Evolutionary conservation across 2,329 filamentous ascomycete species (phyloP), one percentile per base, ranked within the genome.

Genomic region (Talaromyces sp.): DNA sequence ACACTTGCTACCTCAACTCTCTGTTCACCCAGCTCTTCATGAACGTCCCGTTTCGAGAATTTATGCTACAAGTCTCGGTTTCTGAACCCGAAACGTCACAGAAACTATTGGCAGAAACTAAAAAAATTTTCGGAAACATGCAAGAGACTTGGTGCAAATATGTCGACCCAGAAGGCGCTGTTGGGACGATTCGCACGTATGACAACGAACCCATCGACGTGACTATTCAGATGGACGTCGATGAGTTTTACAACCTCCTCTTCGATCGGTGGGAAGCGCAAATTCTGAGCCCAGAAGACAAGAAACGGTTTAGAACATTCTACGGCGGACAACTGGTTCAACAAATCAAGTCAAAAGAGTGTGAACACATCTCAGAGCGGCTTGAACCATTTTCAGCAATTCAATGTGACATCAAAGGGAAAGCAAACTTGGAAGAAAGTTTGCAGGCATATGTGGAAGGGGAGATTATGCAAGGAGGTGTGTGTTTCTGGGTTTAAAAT

Each of bases 1-100:
- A 97, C 72, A 98, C 96, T 0, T 99, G 95, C 76, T 99, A 99
- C 72, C 84, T 98, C 71, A 99, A 99, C 73, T 98, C 95, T 0
- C 80, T 99, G 0, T 83, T 98, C 63, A 93, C 92, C 0, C 95
- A 99, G 71, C 84, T 99, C 0, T 99, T 93, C 79, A 98, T 97
- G 92, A 98, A 99, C 71, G 78, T 90, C 17, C 83, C 86, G 7
- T 98, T 99, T 70, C 88, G 95, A 19, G 83, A 85, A 17, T 96
- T 98, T 73, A 90, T 99, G 67, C 81, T 98, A 63, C 75, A 81
- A 61, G 80, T 85, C n/a, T 75, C 81, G 9, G 78, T 91, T 27
- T 73, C 80, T 15, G 85, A 89, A 64, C 75, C 78, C 0, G 74
- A 78, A 13, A 75, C 78, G 3, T 80, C 83, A 32, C 90, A 95